Evolutionary conservation across 345 rosid genomes (phyloP).

Genomic region (Heritiera fomes): DNA sequence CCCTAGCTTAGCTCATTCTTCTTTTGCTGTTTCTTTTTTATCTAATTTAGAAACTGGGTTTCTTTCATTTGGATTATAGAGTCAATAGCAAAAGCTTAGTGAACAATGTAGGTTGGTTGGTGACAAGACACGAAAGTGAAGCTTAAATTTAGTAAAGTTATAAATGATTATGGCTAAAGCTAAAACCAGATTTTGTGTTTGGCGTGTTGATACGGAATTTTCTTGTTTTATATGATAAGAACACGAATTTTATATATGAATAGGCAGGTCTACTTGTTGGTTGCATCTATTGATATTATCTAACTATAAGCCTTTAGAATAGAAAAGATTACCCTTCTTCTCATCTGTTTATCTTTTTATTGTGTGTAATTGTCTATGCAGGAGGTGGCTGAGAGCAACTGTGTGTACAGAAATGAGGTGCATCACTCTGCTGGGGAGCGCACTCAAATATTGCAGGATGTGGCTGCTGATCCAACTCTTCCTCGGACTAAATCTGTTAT

Average conservation of each 20-base stretch:
- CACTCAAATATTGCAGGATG: constrained; percentile 64
- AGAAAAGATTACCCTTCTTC: not conserved
- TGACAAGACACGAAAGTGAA: too few species aligned
- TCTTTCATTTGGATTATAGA: constrained; percentile 1
- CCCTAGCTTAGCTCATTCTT: not conserved
- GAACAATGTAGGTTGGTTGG: not conserved
- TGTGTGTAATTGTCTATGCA: constrained; percentile 23
- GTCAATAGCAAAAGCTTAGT: not conserved
- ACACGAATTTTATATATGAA: too few species aligned
- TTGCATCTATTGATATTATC: not conserved
- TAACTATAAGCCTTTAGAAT: not conserved
- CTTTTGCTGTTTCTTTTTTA: too few species aligned
- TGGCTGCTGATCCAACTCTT: constrained; percentile 75
- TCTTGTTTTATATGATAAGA: too few species aligned
- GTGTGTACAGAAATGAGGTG: constrained; percentile 67
- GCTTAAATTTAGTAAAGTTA: too few species aligned
- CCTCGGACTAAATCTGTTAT: constrained; percentile 64
- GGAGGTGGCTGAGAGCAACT: constrained; percentile 58
- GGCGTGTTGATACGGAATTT: too few species aligned
- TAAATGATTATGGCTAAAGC: too few species aligned
- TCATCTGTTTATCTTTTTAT: not conserved
- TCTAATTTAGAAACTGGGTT: not conserved
- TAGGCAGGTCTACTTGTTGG: not conserved
- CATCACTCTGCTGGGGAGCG: constrained; percentile 61
- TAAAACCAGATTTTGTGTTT: too few species aligned